phyloP scores from a whole-genome alignment of 805 yeast genomes.

The Saccharomycopsis sp. region DNA sequence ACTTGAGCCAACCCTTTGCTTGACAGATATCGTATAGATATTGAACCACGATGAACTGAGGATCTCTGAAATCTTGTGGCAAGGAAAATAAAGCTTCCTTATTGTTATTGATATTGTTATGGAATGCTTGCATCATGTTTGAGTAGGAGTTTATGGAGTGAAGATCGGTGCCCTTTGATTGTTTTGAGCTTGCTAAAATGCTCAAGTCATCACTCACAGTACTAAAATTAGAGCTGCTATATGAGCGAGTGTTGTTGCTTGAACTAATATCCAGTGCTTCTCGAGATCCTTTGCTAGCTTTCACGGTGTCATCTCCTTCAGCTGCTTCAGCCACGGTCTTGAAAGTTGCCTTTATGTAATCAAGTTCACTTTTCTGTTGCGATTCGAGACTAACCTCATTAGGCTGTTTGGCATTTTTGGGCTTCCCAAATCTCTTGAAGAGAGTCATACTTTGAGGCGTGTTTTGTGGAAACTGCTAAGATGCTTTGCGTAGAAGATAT shows the following conservation, averaged over 20 bases:
- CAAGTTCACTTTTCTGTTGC: background rate
- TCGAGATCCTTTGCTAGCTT: background rate
- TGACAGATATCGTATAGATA: background rate
- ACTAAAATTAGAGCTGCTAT: background rate
- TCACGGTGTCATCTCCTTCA: background rate
- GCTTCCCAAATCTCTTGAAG: background rate
- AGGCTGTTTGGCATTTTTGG: background rate
- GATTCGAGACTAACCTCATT: background rate
- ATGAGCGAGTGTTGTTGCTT: background rate
- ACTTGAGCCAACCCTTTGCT: background rate
- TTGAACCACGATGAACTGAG: conserved; percentile 2
- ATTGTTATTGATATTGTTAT: background rate
- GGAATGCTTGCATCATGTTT: background rate
- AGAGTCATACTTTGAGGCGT: too few species aligned
- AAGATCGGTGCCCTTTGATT: background rate
- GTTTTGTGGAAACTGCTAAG: too few species aligned
- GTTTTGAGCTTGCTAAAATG: background rate
- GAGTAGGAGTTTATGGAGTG: background rate
- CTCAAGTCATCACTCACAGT: background rate
- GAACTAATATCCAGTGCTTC: background rate
- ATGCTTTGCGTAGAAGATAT: too few species aligned
- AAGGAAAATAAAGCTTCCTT: background rate
- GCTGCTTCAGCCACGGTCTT: background rate
- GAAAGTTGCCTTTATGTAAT: background rate
- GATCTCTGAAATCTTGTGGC: background rate